Evolutionary conservation across 1,284 basidiomycete species (phyloP), one percentile per base, ranked within the genome.

Genomic region (Rugosomyces carneus): DNA sequence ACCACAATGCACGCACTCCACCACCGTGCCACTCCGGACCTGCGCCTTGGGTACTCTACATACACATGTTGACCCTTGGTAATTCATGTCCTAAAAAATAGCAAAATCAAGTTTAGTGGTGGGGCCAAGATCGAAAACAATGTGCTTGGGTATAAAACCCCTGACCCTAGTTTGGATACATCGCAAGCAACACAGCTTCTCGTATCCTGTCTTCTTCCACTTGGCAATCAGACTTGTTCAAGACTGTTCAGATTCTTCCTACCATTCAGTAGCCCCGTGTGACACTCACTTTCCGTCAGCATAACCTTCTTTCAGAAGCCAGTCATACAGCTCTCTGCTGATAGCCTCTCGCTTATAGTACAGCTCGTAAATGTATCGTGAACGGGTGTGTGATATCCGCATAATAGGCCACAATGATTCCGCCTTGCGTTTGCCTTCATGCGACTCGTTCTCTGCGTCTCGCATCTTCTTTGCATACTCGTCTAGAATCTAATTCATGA

Each of bases 401-500:
- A 99, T 97, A 56, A 99, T 97, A 37, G 95, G 93, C 96, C 96
- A 99, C n/a, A 97, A 71, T 1, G 89, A 88, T 70, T 99, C 96
- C 23, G 88, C 83, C 70, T 93, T 96, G 62, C 96, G 87, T 69
- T 99, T 99, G 51, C 95, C 95, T 64, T 99, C 96, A 60, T 97
- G 93, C 6, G 85, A 84, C 69, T 98, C 94, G 60, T 93, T 96
- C 76, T 99, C 96, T 8, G 93, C 94, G 64, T 95, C 92, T 52
- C 93, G 76, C 93, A 95, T 95, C 73, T 93, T 94, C 75, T 91
- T 91, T 38, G 90, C 88, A 63, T 94, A 95, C 68, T 95, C 92
- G 59, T 94, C 91, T 54, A 95, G 81, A 53, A 94, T 83, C 84
- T 93, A 64, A 32, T 41, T 37, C 10, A 24, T n/a, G 45, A 39